Percentiles rank a stretch among this genome's conserved stretches.
These are phyloP conservation scores for Phlebopus sp. DNA, from an alignment of 1,284 basidiomycete genomes.

Conservation along the genomic window DNA sequence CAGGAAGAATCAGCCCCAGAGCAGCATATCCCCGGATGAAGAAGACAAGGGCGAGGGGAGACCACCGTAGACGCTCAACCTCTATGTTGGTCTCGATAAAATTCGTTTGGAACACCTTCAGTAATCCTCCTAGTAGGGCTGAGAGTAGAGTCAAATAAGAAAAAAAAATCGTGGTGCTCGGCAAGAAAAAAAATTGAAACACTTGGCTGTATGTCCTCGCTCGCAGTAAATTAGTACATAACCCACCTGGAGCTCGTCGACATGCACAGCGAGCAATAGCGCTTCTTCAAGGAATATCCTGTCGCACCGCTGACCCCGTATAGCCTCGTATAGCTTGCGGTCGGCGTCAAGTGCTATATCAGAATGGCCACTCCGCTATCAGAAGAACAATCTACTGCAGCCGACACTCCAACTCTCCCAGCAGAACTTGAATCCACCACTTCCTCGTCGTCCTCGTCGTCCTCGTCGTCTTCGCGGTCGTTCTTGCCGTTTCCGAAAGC, in stretches of 20 bases:
- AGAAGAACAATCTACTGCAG: slow-evolving; percentile 14
- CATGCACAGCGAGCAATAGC: slow-evolving; percentile 4
- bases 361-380: slow-evolving; percentile 17
- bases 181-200: neutral
- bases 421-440: slow-evolving; percentile 9
- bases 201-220: neutral
- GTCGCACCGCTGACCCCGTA: neutral
- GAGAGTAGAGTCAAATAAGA: neutral
- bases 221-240: neutral
- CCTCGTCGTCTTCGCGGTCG: slow-evolving; percentile 18
- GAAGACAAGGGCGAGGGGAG: neutral
- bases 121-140: too few relatives aligned
- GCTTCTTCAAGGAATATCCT: neutral
- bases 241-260: neutral
- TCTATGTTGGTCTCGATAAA: neutral
- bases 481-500: slow-evolving; percentile 23
- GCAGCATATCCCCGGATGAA: neutral
- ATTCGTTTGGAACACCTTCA: too few relatives aligned
- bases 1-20: slow-evolving; percentile 1
- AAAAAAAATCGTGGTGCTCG: neutral
- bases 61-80: neutral
- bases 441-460: slow-evolving; percentile 18
- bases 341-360: slow-evolving; percentile 15
- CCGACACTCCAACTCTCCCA: slow-evolving; percentile 13
- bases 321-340: slow-evolving; percentile 2